These are phyloP conservation scores for Kazachstania africana DNA, from an alignment of 805 yeast genomes.

Conservation along the genomic window DNA sequence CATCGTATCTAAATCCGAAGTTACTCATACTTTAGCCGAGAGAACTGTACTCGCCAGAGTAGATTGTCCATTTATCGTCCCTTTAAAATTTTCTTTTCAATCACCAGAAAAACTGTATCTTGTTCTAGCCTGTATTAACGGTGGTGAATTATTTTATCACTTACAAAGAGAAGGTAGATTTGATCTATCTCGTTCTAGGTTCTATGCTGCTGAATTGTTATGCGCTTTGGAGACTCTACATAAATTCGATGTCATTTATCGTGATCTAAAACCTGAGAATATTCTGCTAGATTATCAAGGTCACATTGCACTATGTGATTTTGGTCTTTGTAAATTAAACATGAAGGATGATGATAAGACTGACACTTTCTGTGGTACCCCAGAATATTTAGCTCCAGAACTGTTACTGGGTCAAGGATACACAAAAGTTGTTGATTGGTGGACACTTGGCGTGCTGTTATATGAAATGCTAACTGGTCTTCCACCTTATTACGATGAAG, in stretches of 20 bases:
- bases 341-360: conserved; percentile 84
- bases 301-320: conserved; percentile 94
- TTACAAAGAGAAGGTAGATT: conserved; percentile 84
- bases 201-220: conserved; percentile 87
- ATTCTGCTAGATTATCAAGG: conserved; percentile 92
- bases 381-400: conserved; percentile 95
- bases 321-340: conserved; percentile 90
- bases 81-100: conserved; percentile 91
- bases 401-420: conserved; percentile 84
- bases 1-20: conserved; percentile 88
- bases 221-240: conserved; percentile 90
- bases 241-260: conserved; percentile 80
- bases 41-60: conserved; percentile 89
- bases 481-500: conserved; percentile 96
- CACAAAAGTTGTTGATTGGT: conserved; percentile 94
- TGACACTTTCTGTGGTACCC: conserved; percentile 95
- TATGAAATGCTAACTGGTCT: conserved; percentile 95
- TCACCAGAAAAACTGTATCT: conserved; percentile 90
- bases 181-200: conserved; percentile 77
- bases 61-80: conserved; percentile 91
- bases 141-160: conserved; percentile 94
- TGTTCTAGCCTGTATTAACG: conserved; percentile 87
- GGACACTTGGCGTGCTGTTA: conserved; percentile 90
- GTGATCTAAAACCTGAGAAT: conserved; percentile 95
- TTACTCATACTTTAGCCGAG: conserved; percentile 92